Evolutionary conservation across 2,329 filamentous ascomycete genomes (phyloP).

Genomic region (Botryotinia calthae): DNA sequence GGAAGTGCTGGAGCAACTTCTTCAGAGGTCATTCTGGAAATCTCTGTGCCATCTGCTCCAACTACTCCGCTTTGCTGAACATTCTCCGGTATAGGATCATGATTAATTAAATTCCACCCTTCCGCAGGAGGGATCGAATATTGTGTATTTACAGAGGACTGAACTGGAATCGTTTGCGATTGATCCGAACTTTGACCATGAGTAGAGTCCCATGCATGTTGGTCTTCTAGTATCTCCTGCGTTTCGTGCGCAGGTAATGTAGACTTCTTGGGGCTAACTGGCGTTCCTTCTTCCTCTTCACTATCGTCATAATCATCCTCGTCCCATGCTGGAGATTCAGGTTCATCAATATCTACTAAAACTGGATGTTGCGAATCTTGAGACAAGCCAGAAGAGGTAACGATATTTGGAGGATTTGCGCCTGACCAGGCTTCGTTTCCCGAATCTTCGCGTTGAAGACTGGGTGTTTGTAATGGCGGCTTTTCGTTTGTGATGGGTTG

Average conservation of each 20-base stretch:
- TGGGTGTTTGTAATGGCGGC: conserved; percentile 26
- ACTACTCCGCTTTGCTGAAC: conserved; percentile 33
- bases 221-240: conserved; percentile 32
- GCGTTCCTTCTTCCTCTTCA: conserved; percentile 2
- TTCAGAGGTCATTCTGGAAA: conserved; percentile 23
- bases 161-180: background rate
- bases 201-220: conserved; percentile 34
- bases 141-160: conserved; percentile 15
- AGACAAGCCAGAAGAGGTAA: background rate
- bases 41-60: conserved; percentile 22
- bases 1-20: conserved; percentile 34
- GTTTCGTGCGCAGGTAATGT: conserved; percentile 22
- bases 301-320: conserved; percentile 32
- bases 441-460: conserved; percentile 29
- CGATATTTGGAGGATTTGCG: background rate
- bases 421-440: conserved; percentile 35
- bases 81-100: conserved; percentile 25
- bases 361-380: conserved; percentile 25
- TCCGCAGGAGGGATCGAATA: conserved; percentile 28
- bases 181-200: conserved; percentile 20
- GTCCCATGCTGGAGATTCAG: conserved; percentile 38
- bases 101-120: conserved; percentile 36
- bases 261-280: conserved; percentile 18
- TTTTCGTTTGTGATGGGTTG: conserved; percentile 32
- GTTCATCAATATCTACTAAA: conserved; percentile 35